phyloP scores from a whole-genome alignment of 495 filamentous ascomycete genomes.

The Hypomontagnella submonticulosa region DNA sequence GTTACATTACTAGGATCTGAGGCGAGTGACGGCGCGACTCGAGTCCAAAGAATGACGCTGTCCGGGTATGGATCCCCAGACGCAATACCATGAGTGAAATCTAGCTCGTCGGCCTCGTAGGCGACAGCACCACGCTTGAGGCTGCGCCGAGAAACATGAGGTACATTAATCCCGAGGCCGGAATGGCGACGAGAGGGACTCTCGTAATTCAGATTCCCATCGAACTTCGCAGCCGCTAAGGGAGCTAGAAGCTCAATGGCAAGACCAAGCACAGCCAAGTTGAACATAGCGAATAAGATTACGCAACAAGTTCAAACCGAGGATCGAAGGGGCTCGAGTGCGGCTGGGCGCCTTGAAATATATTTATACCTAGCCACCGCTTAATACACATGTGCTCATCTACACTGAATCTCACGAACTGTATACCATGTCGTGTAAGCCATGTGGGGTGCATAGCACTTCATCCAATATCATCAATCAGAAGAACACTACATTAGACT shows the following conservation, averaged over 20 bases:
- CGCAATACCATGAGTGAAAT: slow-evolving; percentile 77
- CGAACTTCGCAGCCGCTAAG: slow-evolving; percentile 38
- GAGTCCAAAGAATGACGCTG: slow-evolving; percentile 75
- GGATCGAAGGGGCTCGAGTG: neutral
- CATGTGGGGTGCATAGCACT: slow-evolving; percentile 27
- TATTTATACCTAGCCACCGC: slow-evolving; percentile 2
- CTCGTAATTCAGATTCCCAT: slow-evolving; percentile 68
- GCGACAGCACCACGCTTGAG: slow-evolving; percentile 66
- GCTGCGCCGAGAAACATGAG: slow-evolving; percentile 52
- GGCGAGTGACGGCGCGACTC: slow-evolving; percentile 65
- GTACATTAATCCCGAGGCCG: slow-evolving; percentile 65
- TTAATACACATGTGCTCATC: slow-evolving; percentile 19
- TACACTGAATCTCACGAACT: slow-evolving; percentile 21
- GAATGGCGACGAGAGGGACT: slow-evolving; percentile 68
- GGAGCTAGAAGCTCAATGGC: slow-evolving; percentile 15
- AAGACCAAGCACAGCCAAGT: slow-evolving; percentile 22
- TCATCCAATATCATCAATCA: slow-evolving; percentile 16
- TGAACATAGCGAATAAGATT: slow-evolving; percentile 18
- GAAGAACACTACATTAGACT: neutral
- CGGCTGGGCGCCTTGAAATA: neutral
- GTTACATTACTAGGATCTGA: slow-evolving; percentile 67
- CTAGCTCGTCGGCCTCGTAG: slow-evolving; percentile 60
- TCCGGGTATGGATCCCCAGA: slow-evolving; percentile 73
- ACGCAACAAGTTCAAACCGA: slow-evolving; percentile 2
- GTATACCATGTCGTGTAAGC: slow-evolving; percentile 17